These are phyloP conservation scores for Cudoniella acicularis DNA, from an alignment of 495 filamentous ascomycete genomes.

Conservation along the genomic window DNA sequence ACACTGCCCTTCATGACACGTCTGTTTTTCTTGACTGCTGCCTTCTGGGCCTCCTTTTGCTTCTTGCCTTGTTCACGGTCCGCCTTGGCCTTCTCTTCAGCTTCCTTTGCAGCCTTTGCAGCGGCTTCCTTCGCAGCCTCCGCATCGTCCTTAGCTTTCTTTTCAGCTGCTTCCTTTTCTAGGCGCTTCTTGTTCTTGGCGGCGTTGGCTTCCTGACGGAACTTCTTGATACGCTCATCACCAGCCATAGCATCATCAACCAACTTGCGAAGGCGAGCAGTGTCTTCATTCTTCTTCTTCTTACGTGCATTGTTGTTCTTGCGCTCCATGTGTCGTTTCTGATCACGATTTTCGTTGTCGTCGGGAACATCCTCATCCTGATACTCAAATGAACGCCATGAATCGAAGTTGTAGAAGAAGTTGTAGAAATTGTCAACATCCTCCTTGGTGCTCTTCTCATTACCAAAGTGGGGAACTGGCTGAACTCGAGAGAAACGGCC, in stretches of 20 bases:
- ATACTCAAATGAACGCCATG: slow-evolving; percentile 96
- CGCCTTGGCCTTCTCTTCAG: slow-evolving; percentile 79
- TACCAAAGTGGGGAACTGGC: slow-evolving; percentile 79
- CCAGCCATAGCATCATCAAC: slow-evolving; percentile 77
- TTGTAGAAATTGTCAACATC: slow-evolving; percentile 96
- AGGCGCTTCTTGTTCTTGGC: slow-evolving; percentile 90
- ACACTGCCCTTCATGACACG: slow-evolving; percentile 84
- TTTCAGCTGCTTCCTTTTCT: slow-evolving; percentile 88
- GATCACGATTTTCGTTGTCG: slow-evolving; percentile 97
- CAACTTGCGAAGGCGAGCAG: slow-evolving; percentile 77
- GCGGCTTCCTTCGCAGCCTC: slow-evolving; percentile 73
- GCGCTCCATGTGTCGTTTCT: slow-evolving; percentile 95
- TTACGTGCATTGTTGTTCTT: slow-evolving; percentile 97
- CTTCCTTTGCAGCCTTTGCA: slow-evolving; percentile 70
- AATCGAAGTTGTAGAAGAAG: slow-evolving; percentile 99
- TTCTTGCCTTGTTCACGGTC: slow-evolving; percentile 86
- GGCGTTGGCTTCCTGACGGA: slow-evolving; percentile 84
- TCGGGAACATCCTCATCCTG: slow-evolving; percentile 98
- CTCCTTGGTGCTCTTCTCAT: slow-evolving; percentile 81
- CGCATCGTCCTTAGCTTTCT: slow-evolving; percentile 76
- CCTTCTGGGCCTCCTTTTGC: slow-evolving; percentile 96
- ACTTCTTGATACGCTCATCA: slow-evolving; percentile 96
- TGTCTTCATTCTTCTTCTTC: slow-evolving; percentile 99
- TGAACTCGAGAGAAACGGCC: slow-evolving; percentile 86
- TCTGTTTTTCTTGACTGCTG: slow-evolving; percentile 99